These are phyloP conservation scores for Pythium coloratum DNA, from an alignment of 352 stramenopile genomes.

Conservation along the genomic window DNA sequence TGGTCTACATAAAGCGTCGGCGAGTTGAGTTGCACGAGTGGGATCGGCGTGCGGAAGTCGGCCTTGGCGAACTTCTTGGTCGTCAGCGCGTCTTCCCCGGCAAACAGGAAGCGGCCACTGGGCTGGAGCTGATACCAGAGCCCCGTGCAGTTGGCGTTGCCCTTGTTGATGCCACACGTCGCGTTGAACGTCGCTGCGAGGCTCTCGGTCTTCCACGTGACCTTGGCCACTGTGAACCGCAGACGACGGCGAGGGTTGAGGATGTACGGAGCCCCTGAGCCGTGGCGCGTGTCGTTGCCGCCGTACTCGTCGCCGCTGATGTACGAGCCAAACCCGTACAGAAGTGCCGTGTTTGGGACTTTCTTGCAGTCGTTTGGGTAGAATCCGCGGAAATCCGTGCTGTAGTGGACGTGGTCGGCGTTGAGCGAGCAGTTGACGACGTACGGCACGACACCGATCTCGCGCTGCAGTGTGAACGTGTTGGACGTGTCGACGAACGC, in stretches of 20 bases:
- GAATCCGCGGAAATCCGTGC: constrained; percentile 40
- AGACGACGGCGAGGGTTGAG: constrained; percentile 36
- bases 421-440: constrained; percentile 36
- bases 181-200: constrained; percentile 35
- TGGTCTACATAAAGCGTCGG: constrained; percentile 27
- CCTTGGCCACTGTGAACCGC: constrained; percentile 43
- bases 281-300: constrained; percentile 13
- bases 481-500: constrained; percentile 40
- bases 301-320: constrained; percentile 42
- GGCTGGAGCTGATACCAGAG: constrained; percentile 46
- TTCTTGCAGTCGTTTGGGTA: constrained; percentile 34
- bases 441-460: constrained; percentile 46
- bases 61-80: constrained; percentile 22
- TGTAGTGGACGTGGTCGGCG: constrained; percentile 35
- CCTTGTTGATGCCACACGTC: constrained; percentile 26
- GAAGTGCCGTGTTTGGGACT: constrained; percentile 30
- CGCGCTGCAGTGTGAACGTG: constrained; percentile 34
- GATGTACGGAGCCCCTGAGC: constrained; percentile 33
- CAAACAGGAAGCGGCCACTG: constrained; percentile 46
- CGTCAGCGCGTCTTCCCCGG: constrained; percentile 34
- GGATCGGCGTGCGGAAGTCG: constrained; percentile 42
- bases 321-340: constrained; percentile 49
- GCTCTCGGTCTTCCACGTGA: constrained; percentile 37
- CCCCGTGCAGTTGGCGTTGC: constrained; percentile 28
- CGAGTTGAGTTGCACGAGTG: constrained; percentile 45